A percentile compares a stretch with the other conserved stretches of the same genome.
phyloP scores from a whole-genome alignment of 306 rosid species.

The Inga laurina region DNA sequence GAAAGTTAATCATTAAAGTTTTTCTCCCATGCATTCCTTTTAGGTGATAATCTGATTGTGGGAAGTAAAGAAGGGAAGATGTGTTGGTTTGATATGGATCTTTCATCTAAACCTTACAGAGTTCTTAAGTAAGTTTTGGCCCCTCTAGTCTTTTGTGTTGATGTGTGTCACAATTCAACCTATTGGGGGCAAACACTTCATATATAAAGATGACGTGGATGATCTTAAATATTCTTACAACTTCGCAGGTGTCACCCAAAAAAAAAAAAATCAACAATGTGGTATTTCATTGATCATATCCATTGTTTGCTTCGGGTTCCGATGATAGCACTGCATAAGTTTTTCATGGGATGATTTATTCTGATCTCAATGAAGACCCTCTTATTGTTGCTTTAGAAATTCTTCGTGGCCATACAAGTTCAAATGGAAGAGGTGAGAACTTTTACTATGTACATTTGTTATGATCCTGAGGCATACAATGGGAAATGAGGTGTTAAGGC shows the following conservation, averaged over 20 bases:
- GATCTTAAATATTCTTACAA: constrained; percentile 28
- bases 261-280: constrained; percentile 82
- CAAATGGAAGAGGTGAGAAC: constrained; percentile 83
- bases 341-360: constrained; percentile 92
- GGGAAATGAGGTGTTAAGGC: not conserved
- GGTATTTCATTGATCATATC: constrained; percentile 73
- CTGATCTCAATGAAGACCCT: constrained; percentile 91
- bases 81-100: constrained; percentile 99
- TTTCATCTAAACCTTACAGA: constrained; percentile 85
- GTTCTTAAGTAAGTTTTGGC: constrained; percentile 54
- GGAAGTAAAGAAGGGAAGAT: constrained; percentile 97
- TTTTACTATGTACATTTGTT: not conserved
- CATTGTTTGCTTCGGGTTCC: constrained; percentile 89
- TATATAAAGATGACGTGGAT: not conserved
- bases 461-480: not conserved
- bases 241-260: constrained; percentile 86
- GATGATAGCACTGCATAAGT: constrained; percentile 87
- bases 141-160: not conserved
- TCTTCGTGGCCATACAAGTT: constrained; percentile 73
- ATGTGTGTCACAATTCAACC: not conserved
- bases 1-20: constrained; percentile 5
- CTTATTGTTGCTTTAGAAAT: constrained; percentile 85
- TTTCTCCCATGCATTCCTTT: constrained; percentile 31
- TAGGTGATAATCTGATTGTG: constrained; percentile 93
- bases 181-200: not conserved